These are phyloP conservation scores for Botrytis pseudocinerea DNA, from an alignment of 2,329 filamentous ascomycete species.

Conservation along the genomic window DNA sequence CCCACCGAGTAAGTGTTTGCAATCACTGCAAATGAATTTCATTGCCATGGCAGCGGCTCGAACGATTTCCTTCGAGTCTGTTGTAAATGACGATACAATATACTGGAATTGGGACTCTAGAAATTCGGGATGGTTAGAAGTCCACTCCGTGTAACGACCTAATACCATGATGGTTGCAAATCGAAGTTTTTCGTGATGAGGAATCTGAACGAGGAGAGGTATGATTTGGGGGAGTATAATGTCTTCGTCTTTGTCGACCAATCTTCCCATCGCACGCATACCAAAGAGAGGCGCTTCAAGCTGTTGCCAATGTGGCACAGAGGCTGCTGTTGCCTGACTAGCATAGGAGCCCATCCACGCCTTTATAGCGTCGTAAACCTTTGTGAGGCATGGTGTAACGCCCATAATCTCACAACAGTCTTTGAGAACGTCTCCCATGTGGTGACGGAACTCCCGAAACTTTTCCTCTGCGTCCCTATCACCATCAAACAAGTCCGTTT, in stretches of 20 bases:
- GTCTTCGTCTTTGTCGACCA: conserved; percentile 88
- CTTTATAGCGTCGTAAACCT: conserved; percentile 84
- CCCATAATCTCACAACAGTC: conserved; percentile 97
- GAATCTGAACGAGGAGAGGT: conserved; percentile 89
- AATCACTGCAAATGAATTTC: conserved; percentile 97
- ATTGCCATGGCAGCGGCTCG: conserved; percentile 90
- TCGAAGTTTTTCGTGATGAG: conserved; percentile 93
- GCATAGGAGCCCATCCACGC: conserved; percentile 84
- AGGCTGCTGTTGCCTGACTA: conserved; percentile 67
- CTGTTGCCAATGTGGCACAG: conserved; percentile 93
- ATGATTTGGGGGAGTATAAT: conserved; percentile 89
- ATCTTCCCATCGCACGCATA: conserved; percentile 92
- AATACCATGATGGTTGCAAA: conserved; percentile 98
- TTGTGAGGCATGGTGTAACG: conserved; percentile 84
- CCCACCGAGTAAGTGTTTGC: conserved; percentile 78
- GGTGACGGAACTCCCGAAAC: conserved; percentile 93
- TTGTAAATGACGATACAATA: conserved; percentile 89
- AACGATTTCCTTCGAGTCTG: conserved; percentile 85
- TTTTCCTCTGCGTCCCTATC: conserved; percentile 96
- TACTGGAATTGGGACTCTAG: conserved; percentile 92
- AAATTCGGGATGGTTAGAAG: conserved; percentile 87
- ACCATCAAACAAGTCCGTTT: conserved; percentile 87
- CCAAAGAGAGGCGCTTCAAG: conserved; percentile 93
- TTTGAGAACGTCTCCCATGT: conserved; percentile 97
- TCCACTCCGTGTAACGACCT: conserved; percentile 97